phyloP scores from a whole-genome alignment of 371 early-diverging fungal species.

The Amoeboaphelidium protococcarum region DNA sequence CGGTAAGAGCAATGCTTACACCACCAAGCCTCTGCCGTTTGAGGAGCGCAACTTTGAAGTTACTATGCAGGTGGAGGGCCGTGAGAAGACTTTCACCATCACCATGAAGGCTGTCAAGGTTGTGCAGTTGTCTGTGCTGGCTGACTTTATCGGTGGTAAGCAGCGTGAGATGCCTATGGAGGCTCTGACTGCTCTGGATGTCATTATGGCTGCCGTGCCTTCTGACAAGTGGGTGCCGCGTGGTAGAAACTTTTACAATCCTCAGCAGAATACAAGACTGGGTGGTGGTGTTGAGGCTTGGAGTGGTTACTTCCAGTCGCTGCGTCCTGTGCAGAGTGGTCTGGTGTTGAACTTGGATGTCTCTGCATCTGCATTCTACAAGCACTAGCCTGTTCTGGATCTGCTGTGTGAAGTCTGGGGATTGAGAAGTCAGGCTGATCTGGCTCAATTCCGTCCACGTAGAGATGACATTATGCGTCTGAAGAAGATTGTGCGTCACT shows the following conservation, averaged over 20 bases:
- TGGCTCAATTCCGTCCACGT: background rate
- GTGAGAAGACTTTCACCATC: no score
- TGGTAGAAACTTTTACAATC: slow-evolving; percentile 60
- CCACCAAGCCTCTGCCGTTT: no score
- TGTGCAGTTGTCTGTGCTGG: no score
- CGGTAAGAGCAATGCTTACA: no score
- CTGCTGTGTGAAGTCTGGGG: background rate
- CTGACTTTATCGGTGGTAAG: no score
- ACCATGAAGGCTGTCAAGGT: no score
- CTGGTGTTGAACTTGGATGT: slow-evolving; percentile 58
- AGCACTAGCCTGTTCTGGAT: slow-evolving; percentile 9
- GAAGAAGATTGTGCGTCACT: background rate
- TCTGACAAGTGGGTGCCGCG: background rate
- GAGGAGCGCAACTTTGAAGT: no score
- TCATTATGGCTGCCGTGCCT: background rate
- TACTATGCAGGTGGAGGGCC: no score
- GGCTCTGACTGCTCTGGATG: background rate
- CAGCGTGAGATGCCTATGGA: background rate
- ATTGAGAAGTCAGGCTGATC: background rate
- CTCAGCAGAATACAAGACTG: slow-evolving; percentile 23
- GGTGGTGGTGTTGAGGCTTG: slow-evolving; percentile 60
- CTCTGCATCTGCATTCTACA: slow-evolving; percentile 52
- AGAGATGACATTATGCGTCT: background rate
- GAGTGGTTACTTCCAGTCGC: slow-evolving; percentile 67
- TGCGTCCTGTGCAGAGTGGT: slow-evolving; percentile 26